phyloP scores from a whole-genome alignment of 75 land plant genomes.

The Pinus tabuliformis region DNA sequence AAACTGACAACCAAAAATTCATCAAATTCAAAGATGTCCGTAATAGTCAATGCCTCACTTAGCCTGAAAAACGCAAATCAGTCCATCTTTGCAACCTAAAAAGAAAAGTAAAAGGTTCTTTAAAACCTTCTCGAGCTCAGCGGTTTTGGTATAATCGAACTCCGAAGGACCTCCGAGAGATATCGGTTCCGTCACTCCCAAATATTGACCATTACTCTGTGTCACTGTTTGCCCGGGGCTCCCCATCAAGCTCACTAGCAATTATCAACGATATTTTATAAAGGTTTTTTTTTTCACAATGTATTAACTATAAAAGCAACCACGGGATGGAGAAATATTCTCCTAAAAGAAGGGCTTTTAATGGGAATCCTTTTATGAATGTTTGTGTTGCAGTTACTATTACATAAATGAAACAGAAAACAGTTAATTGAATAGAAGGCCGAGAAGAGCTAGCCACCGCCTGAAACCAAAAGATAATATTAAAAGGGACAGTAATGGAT shows the following conservation, averaged over 20 bases:
- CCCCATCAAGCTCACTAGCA: slow-evolving; percentile 19
- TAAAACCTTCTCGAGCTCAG: slow-evolving; percentile 78
- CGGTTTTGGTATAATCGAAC: slow-evolving; percentile 57
- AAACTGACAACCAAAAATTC: slow-evolving; percentile 36
- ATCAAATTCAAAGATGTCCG: too few species aligned
- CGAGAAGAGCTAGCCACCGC: not conserved
- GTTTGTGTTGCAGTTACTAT: not conserved
- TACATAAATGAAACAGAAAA: not conserved
- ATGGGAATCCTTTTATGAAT: not conserved
- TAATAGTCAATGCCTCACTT: too few species aligned
- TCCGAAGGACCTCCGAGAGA: slow-evolving; percentile 83
- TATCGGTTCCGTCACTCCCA: slow-evolving; percentile 94
- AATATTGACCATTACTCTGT: slow-evolving; percentile 32
- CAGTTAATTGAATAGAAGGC: not conserved
- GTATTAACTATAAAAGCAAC: not conserved
- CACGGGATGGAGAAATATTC: not conserved
- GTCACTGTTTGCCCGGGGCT: slow-evolving; percentile 15
- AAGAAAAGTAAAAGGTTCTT: not conserved
- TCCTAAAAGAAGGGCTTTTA: not conserved
- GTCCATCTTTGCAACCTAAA: too few species aligned
- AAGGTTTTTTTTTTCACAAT: not conserved
- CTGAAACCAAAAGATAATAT: not conserved
- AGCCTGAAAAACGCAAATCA: too few species aligned
- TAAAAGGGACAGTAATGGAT: not conserved
- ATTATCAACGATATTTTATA: not conserved